phyloP scores from a whole-genome alignment of 495 filamentous ascomycete genomes.

The Pyronema omphalodes region DNA sequence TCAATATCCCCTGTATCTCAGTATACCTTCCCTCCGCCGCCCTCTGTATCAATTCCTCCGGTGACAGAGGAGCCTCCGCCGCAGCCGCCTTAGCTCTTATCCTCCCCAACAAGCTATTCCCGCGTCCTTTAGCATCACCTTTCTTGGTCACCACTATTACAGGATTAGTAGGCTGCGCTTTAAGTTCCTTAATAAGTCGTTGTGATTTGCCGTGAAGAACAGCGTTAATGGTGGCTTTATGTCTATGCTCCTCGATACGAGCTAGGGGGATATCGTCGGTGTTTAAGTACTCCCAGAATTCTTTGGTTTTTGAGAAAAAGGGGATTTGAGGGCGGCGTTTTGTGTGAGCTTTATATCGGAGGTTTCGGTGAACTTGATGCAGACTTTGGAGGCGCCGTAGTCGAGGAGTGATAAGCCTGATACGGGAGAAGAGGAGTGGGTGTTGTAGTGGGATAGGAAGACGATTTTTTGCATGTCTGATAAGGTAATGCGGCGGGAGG shows the following conservation, averaged over 20 bases:
- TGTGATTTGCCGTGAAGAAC: conserved; percentile 18
- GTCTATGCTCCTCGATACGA: conserved; percentile 11
- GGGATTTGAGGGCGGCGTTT: conserved; percentile 11
- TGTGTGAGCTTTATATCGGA: conserved; percentile 14
- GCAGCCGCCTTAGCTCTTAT: conserved; percentile 20
- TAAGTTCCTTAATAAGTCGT: conserved; percentile 13
- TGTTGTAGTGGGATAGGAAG: conserved; percentile 16
- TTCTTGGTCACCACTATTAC: conserved; percentile 2
- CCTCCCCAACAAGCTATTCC: conserved; percentile 11
- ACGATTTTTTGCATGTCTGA: conserved; percentile 17
- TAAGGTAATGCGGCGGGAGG: conserved; percentile 10
- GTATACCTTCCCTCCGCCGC: conserved; percentile 14
- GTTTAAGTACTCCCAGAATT: conserved; percentile 9
- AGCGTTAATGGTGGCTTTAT: conserved; percentile 16
- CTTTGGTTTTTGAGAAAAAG: conserved; percentile 7
- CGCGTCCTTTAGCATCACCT: conserved; percentile 7
- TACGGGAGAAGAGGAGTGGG: not conserved
- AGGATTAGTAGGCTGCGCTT: conserved; percentile 1
- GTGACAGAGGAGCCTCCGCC: conserved; percentile 11
- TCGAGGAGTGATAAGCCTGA: conserved; percentile 12
- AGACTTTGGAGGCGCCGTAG: conserved; percentile 17
- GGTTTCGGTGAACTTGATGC: conserved; percentile 17
- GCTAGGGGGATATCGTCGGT: conserved; percentile 3
- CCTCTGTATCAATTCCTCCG: conserved; percentile 9
- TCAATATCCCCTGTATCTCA: conserved; percentile 17